These are phyloP conservation scores for Russula sp. DNA, from an alignment of 768 basidiomycete species.

Conservation along the genomic window DNA sequence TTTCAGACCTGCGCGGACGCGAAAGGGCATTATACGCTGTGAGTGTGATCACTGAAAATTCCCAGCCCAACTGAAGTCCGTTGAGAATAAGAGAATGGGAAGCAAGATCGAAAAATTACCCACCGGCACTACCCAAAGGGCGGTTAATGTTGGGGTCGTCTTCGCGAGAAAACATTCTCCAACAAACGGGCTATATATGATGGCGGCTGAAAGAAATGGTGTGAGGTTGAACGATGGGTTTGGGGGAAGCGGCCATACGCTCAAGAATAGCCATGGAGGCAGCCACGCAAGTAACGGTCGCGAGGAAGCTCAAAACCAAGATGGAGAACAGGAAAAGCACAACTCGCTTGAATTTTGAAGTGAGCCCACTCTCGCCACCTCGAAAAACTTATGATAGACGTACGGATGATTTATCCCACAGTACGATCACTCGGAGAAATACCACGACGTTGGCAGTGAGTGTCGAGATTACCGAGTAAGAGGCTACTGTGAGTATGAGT, in stretches of 20 bases:
- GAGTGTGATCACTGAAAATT: conserved; percentile 31
- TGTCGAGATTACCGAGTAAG: conserved; percentile 29
- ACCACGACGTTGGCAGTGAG: conserved; percentile 32
- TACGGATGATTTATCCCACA: conserved; percentile 35
- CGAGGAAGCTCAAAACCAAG: conserved; percentile 29
- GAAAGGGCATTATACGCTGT: conserved; percentile 34
- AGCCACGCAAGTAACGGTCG: conserved; percentile 27
- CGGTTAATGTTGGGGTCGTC: conserved; percentile 25
- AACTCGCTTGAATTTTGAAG: conserved; percentile 14
- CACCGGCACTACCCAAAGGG: conserved; percentile 34
- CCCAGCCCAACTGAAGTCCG: conserved; percentile 32
- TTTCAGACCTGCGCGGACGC: conserved; percentile 29
- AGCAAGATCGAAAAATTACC: conserved; percentile 3
- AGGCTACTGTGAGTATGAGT: conserved; percentile 26
- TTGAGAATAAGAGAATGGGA: background rate
- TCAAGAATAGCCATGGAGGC: background rate
- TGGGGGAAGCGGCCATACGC: background rate
- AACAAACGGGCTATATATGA: conserved; percentile 24
- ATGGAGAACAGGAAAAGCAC: conserved; percentile 26
- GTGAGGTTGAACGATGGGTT: background rate
- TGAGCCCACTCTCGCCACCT: background rate
- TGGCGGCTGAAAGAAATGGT: conserved; percentile 24
- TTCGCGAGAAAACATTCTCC: conserved; percentile 30
- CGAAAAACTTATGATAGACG: background rate
- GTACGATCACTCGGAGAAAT: conserved; percentile 32